These are phyloP conservation scores for Metarhizium sp. DNA, from an alignment of 2,329 filamentous ascomycete species.

Conservation along the genomic window DNA sequence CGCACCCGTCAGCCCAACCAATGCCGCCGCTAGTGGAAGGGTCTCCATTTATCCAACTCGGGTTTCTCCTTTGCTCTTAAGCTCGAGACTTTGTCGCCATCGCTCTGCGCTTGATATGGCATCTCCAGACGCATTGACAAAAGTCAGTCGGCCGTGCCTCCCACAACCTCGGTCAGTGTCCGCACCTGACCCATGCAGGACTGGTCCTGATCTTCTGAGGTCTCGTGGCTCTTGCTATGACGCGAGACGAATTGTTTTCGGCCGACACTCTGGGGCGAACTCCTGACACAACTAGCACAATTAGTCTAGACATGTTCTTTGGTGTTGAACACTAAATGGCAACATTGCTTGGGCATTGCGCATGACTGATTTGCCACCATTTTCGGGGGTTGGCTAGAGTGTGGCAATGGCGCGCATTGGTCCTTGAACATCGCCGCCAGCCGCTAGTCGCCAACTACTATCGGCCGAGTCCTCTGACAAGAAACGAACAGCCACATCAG, in stretches of 20 bases:
- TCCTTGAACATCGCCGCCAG: slow-evolving; percentile 1
- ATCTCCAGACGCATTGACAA: slow-evolving; percentile 1
- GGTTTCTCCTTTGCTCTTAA: slow-evolving; percentile 3
- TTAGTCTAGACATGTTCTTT: not conserved
- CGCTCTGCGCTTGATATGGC: not conserved
- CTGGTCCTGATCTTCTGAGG: not conserved
- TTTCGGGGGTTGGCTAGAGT: not conserved
- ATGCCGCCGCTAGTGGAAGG: slow-evolving; percentile 8
- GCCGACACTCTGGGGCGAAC: not conserved
- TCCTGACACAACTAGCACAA: not conserved
- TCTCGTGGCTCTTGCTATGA: slow-evolving; percentile 3
- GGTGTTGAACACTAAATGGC: too few relatives aligned
- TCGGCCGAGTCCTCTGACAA: slow-evolving; percentile 5
- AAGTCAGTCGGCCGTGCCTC: slow-evolving; percentile 3
- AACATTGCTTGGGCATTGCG: not conserved
- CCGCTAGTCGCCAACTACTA: slow-evolving; percentile 1
- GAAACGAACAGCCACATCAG: too few relatives aligned
- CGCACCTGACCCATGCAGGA: slow-evolving; percentile 1
- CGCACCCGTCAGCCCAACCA: slow-evolving; percentile 6
- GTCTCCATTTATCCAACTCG: slow-evolving; percentile 1
- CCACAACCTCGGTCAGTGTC: slow-evolving; percentile 4
- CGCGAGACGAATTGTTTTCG: slow-evolving; percentile 4
- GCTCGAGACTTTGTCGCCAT: not conserved
- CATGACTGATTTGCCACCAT: not conserved
- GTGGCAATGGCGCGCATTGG: not conserved